Evolutionary conservation across 345 rosid genomes (phyloP).

Genomic region (Citrus sinensis): DVS_A1.0 CM039165.1:37297001-37297500

Average conservation of each 20-base stretch:
- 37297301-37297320: neutral
- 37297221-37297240: neutral
- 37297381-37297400: neutral
- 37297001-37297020: too few relatives aligned
- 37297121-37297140: too few relatives aligned
- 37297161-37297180: too few relatives aligned
- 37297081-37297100: too few relatives aligned
- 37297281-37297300: neutral
- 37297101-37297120: too few relatives aligned
- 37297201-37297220: neutral
- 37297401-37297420: neutral
- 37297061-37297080: too few relatives aligned
- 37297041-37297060: too few relatives aligned
- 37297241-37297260: slow-evolving; percentile 2
- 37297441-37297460: neutral
- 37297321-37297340: neutral
- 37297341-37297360: too few relatives aligned
- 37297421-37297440: neutral
- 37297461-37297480: neutral
- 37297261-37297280: neutral
- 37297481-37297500: slow-evolving; percentile 11
- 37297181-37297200: neutral
- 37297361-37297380: neutral
- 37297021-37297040: too few relatives aligned
- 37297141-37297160: too few relatives aligned